Evolutionary conservation across 2,329 filamentous ascomycete genomes (phyloP).

Genomic region (Purpureocillium lavendulum): DNA sequence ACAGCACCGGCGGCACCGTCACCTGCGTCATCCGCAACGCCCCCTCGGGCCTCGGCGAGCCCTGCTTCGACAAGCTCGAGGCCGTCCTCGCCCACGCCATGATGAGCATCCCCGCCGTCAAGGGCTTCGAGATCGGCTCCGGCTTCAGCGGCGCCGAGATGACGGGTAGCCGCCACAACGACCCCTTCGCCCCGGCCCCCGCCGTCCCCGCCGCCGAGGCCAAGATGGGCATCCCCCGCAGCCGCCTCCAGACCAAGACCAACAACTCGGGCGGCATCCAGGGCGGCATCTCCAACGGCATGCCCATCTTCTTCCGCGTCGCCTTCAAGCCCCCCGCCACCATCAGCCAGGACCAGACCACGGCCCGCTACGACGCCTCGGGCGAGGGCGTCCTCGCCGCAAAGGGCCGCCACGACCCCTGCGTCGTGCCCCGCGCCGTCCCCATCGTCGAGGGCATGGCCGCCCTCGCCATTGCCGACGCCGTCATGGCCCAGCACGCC

Average conservation of each 20-base stretch:
- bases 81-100: constrained; percentile 87
- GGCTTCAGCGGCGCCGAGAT: constrained; percentile 84
- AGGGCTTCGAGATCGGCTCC: constrained; percentile 92
- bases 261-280: constrained; percentile 95
- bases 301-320: constrained; percentile 87
- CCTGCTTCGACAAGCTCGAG: constrained; percentile 92
- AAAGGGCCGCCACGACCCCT: constrained; percentile 91
- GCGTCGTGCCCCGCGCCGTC: constrained; percentile 80
- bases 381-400: constrained; percentile 70
- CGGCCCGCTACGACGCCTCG: constrained; percentile 67
- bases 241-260: constrained; percentile 73
- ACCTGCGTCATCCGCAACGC: constrained; percentile 87
- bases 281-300: constrained; percentile 90
- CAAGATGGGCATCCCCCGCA: constrained; percentile 37
- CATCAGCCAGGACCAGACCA: constrained; percentile 81
- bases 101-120: constrained; percentile 89
- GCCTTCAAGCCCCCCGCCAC: constrained; percentile 94
- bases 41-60: constrained; percentile 82
- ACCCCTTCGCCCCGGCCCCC: constrained; percentile 42
- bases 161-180: constrained; percentile 85
- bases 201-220: constrained; percentile 34
- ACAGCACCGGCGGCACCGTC: constrained; percentile 91
- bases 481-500: constrained; percentile 72
- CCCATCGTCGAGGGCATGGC: constrained; percentile 91
- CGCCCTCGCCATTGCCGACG: constrained; percentile 78